Evolutionary conservation across 2,329 filamentous ascomycete genomes (phyloP).

Genomic region (Phialophora macrospora): DNA sequence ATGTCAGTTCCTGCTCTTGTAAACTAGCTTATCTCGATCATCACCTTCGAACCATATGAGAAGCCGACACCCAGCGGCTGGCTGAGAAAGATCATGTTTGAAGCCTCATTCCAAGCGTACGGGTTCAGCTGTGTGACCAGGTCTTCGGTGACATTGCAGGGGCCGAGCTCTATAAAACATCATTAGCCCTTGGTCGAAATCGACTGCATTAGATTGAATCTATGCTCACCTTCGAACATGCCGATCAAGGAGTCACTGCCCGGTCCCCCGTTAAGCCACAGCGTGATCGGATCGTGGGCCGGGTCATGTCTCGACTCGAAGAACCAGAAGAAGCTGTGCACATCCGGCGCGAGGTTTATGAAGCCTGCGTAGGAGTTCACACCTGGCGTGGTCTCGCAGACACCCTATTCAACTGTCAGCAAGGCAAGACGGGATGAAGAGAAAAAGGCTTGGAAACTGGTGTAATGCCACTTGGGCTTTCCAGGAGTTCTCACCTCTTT

Average conservation of each 20-base stretch:
- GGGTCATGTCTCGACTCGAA: slow-evolving; percentile 62
- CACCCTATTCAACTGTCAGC: slow-evolving; percentile 31
- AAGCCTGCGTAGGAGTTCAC: slow-evolving; percentile 64
- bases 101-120: slow-evolving; percentile 64
- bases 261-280: slow-evolving; percentile 52
- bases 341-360: slow-evolving; percentile 56
- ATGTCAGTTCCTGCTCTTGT: slow-evolving; percentile 18
- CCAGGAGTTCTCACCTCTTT: slow-evolving; percentile 41
- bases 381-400: slow-evolving; percentile 61
- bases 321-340: slow-evolving; percentile 62
- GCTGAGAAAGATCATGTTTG: slow-evolving; percentile 66
- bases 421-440: neutral
- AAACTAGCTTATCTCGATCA: slow-evolving; percentile 17
- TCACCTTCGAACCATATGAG: slow-evolving; percentile 51
- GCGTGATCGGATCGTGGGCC: slow-evolving; percentile 48
- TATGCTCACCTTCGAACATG: slow-evolving; percentile 47
- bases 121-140: slow-evolving; percentile 59
- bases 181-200: slow-evolving; percentile 29
- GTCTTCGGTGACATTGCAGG: slow-evolving; percentile 52
- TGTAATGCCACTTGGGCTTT: neutral
- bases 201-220: slow-evolving; percentile 1
- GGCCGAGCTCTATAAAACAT: slow-evolving; percentile 45
- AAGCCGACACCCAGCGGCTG: slow-evolving; percentile 66
- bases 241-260: slow-evolving; percentile 51
- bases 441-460: neutral